Evolutionary conservation across 805 yeast genomes (phyloP).

Genomic region (Tetrapisispora namnaoensis): DNA sequence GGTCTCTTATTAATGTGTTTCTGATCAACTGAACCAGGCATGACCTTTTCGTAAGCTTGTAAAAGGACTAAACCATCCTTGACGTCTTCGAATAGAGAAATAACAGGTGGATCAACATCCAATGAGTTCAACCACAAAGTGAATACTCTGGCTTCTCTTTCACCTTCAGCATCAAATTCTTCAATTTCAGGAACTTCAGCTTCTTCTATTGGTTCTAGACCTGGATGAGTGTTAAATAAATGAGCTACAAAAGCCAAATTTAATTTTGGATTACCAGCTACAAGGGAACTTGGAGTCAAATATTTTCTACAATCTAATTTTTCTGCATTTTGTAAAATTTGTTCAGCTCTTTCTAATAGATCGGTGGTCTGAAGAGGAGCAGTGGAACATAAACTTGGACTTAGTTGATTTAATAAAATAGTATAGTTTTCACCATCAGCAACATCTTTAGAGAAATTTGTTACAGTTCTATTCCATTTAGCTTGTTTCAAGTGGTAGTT

Average conservation of each 20-base stretch:
- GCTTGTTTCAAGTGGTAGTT: slow-evolving; percentile 93
- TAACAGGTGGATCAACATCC: slow-evolving; percentile 93
- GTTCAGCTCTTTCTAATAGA: slow-evolving; percentile 73
- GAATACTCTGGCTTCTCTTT: slow-evolving; percentile 97
- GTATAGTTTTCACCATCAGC: slow-evolving; percentile 95
- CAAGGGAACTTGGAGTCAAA: slow-evolving; percentile 85
- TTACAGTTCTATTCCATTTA: slow-evolving; percentile 74
- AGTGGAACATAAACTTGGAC: slow-evolving; percentile 71
- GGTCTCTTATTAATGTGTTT: slow-evolving; percentile 80
- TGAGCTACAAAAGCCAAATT: slow-evolving; percentile 97
- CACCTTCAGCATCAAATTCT: slow-evolving; percentile 98
- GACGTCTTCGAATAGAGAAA: slow-evolving; percentile 83
- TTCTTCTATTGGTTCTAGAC: slow-evolving; percentile 91
- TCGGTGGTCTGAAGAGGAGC: slow-evolving; percentile 75
- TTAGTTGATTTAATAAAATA: slow-evolving; percentile 76
- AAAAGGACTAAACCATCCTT: slow-evolving; percentile 83
- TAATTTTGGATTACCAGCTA: slow-evolving; percentile 92
- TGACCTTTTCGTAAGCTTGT: slow-evolving; percentile 91
- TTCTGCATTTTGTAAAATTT: slow-evolving; percentile 78
- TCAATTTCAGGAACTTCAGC: slow-evolving; percentile 84
- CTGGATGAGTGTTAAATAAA: slow-evolving; percentile 92
- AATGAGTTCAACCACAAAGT: slow-evolving; percentile 94
- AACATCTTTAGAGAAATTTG: slow-evolving; percentile 80
- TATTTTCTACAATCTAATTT: slow-evolving; percentile 87
- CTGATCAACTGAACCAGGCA: slow-evolving; percentile 82